phyloP scores from a whole-genome alignment of 2,329 filamentous ascomycete genomes.

The Penicillium sumatraense region DNA sequence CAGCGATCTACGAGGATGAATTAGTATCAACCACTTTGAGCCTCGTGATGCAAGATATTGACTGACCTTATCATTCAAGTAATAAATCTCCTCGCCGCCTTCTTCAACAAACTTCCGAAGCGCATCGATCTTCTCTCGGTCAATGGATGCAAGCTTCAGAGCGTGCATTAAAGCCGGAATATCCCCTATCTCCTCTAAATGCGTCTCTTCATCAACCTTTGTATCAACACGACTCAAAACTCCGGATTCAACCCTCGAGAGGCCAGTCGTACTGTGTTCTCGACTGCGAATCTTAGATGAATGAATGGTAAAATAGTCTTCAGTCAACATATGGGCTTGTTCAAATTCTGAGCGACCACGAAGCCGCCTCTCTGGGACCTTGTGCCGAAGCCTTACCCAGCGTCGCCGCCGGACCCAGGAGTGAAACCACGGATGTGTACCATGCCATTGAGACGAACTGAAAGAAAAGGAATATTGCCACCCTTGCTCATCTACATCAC shows the following conservation, averaged over 20 bases:
- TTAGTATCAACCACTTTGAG: too few species aligned
- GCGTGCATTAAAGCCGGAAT: conserved; percentile 71
- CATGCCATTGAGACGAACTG: conserved; percentile 80
- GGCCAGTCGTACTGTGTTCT: conserved; percentile 46
- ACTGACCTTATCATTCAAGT: conserved; percentile 67
- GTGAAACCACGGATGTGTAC: conserved; percentile 85
- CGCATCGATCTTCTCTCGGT: conserved; percentile 87
- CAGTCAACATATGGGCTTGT: conserved; percentile 67
- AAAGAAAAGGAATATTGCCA: conserved; percentile 98
- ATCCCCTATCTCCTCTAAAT: conserved; percentile 62
- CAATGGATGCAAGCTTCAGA: conserved; percentile 74
- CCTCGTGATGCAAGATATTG: neutral
- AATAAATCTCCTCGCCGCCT: conserved; percentile 73
- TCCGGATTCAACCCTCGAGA: conserved; percentile 32
- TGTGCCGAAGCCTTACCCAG: conserved; percentile 82
- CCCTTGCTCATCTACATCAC: conserved; percentile 83
- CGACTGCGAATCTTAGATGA: conserved; percentile 53
- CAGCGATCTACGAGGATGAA: conserved; percentile 64
- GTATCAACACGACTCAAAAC: conserved; percentile 43
- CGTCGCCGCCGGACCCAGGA: conserved; percentile 89
- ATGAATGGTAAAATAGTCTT: conserved; percentile 80
- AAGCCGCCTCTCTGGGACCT: conserved; percentile 43
- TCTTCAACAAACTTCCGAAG: conserved; percentile 81
- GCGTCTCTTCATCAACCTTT: conserved; percentile 50
- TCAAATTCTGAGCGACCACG: conserved; percentile 43